These are phyloP conservation scores for Backusella liffmaniae DNA, from an alignment of 192 early-diverging fungal species.

Conservation along the genomic window DNA sequence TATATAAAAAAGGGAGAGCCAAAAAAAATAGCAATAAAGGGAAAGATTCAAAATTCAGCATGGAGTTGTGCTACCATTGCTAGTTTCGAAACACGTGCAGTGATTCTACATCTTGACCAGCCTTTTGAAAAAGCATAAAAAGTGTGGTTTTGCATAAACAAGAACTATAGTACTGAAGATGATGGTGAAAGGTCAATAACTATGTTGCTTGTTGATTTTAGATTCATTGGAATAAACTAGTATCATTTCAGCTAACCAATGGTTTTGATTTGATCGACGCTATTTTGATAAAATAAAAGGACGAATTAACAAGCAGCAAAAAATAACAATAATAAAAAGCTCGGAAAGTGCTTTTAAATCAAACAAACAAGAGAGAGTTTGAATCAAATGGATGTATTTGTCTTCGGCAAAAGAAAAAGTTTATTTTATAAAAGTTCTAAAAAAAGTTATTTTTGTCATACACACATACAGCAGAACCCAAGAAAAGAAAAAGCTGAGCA, in stretches of 20 bases:
- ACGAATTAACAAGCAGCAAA: too few relatives aligned
- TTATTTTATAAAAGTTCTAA: background rate
- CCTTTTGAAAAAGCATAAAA: background rate
- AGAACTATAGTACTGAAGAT: background rate
- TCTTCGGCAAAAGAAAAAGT: background rate
- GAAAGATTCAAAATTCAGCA: conserved; percentile 6
- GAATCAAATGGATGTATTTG: background rate
- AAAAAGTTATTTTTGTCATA: background rate
- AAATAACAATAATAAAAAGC: background rate
- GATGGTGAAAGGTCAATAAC: background rate
- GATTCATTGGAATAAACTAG: background rate
- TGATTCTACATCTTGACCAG: conserved; percentile 2
- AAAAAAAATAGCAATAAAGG: background rate
- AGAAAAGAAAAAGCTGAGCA: background rate
- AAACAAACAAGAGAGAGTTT: background rate
- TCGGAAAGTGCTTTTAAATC: background rate
- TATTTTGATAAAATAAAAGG: too few relatives aligned
- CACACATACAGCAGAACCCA: background rate
- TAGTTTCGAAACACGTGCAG: background rate
- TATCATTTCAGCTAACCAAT: background rate
- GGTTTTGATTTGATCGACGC: background rate
- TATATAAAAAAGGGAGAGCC: background rate
- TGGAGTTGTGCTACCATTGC: conserved; percentile 1
- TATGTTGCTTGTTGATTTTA: background rate
- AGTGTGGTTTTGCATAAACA: conserved; percentile 2